Evolutionary conservation across 805 yeast species (phyloP).

Genomic region (Middelhovenomyces tepae): DNA sequence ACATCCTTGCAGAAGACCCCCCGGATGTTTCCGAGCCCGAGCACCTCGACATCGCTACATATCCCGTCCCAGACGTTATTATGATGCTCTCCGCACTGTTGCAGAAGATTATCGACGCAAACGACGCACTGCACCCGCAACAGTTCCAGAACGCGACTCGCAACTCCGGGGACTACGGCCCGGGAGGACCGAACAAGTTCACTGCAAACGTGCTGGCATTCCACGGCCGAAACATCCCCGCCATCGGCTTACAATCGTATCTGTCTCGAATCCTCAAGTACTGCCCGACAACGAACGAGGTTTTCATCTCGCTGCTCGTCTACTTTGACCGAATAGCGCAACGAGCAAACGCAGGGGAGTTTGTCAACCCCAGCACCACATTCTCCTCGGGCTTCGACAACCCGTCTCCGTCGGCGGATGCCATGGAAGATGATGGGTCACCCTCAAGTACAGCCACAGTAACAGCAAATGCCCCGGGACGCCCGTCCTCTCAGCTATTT

Average conservation of each 20-base stretch:
- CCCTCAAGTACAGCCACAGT: slow-evolving; percentile 2
- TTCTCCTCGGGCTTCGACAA: slow-evolving; percentile 3
- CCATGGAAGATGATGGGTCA: slow-evolving; percentile 3
- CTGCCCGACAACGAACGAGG: slow-evolving; percentile 98
- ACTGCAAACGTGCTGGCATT: slow-evolving; percentile 59
- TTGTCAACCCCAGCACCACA: slow-evolving; percentile 6
- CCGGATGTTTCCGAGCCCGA: slow-evolving; percentile 10
- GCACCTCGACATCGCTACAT: slow-evolving; percentile 56
- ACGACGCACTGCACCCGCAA: slow-evolving; percentile 72
- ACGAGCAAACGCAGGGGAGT: slow-evolving; percentile 45
- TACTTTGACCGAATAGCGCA: slow-evolving; percentile 92
- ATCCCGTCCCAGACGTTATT: slow-evolving; percentile 71
- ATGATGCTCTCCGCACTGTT: slow-evolving; percentile 78
- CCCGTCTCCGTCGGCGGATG: slow-evolving; percentile 7
- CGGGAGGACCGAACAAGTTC: slow-evolving; percentile 14
- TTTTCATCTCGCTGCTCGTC: slow-evolving; percentile 78
- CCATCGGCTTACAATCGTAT: slow-evolving; percentile 86
- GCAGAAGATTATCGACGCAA: slow-evolving; percentile 82
- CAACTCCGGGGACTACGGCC: slow-evolving; percentile 19
- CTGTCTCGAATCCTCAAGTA: slow-evolving; percentile 84
- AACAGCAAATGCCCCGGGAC: slow-evolving; percentile 11
- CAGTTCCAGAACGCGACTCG: slow-evolving; percentile 35
- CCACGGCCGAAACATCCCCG: slow-evolving; percentile 94
- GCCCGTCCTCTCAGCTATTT: slow-evolving; percentile 49
- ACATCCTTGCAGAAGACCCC: background rate